Conservation (phyloP, 2,329 filamentous ascomycete genomes). For the Exophiala oligosperma region DNA sequence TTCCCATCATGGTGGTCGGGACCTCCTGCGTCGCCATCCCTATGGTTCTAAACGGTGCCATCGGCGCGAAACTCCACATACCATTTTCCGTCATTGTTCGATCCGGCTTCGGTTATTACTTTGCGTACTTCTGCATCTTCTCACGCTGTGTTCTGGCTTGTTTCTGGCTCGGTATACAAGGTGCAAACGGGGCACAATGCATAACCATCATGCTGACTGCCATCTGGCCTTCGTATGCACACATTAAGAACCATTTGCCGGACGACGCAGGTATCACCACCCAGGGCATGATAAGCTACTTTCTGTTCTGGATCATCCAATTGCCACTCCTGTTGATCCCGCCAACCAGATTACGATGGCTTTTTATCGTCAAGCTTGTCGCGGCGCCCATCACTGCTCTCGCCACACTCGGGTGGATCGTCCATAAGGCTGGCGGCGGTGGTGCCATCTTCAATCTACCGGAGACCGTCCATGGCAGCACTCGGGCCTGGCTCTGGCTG, state of each 20-base stretch:
- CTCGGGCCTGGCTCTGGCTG: conserved; percentile 49
- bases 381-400: conserved; percentile 36
- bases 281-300: conserved; percentile 57
- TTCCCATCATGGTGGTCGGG: conserved; percentile 23
- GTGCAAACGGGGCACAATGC: conserved; percentile 34
- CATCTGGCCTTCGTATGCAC: conserved; percentile 47
- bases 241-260: conserved; percentile 56
- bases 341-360: conserved; percentile 53
- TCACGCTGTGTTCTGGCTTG: conserved; percentile 55
- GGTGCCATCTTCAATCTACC: conserved; percentile 49
- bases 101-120: conserved; percentile 59
- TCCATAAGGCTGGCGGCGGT: conserved; percentile 51
- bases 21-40: conserved; percentile 31
- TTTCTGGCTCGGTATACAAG: conserved; percentile 52
- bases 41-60: conserved; percentile 53
- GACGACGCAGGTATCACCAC: conserved; percentile 55
- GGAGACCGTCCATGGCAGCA: conserved; percentile 47
- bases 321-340: conserved; percentile 58
- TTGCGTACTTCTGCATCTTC: conserved; percentile 56
- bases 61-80: conserved; percentile 46
- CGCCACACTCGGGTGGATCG: conserved; percentile 33
- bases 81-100: conserved; percentile 60
- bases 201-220: conserved; percentile 36
- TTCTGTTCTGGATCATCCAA: conserved; percentile 59
- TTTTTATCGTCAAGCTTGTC: conserved; percentile 54